phyloP scores from a whole-genome alignment of 202 grass and related monocot species.

The Carex arenaria region DNA sequence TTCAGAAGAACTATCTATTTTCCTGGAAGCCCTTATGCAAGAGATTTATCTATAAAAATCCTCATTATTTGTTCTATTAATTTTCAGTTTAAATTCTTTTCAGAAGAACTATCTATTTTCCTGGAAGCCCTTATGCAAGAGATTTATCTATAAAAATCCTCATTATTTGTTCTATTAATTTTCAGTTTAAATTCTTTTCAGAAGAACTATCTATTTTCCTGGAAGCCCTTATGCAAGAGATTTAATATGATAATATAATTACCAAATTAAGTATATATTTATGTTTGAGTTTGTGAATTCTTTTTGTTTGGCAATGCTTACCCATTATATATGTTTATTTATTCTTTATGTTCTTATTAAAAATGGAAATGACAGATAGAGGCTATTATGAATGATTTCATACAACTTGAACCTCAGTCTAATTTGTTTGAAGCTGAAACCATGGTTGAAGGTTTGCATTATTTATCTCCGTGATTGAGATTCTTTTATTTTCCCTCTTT shows the following conservation, averaged over 20 bases:
- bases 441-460: constrained; percentile 91
- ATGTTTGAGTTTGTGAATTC: neutral
- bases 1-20: neutral
- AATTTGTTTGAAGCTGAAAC: constrained; percentile 95
- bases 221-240: neutral
- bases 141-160: constrained; percentile 37
- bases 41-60: constrained; percentile 45
- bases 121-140: constrained; percentile 11
- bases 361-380: constrained; percentile 53
- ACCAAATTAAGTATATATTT: neutral
- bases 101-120: neutral
- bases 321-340: neutral
- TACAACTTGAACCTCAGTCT: constrained; percentile 77
- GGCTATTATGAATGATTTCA: constrained; percentile 96
- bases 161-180: constrained; percentile 22
- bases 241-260: neutral
- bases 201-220: neutral
- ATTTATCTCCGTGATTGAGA: neutral
- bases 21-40: neutral
- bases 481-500: neutral
- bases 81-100: neutral
- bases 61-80: constrained; percentile 21
- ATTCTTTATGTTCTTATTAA: neutral
- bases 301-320: neutral
- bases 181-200: neutral